phyloP scores from a whole-genome alignment of 2,329 filamentous ascomycete genomes.

The Verticillium nonalfalfae region DNA sequence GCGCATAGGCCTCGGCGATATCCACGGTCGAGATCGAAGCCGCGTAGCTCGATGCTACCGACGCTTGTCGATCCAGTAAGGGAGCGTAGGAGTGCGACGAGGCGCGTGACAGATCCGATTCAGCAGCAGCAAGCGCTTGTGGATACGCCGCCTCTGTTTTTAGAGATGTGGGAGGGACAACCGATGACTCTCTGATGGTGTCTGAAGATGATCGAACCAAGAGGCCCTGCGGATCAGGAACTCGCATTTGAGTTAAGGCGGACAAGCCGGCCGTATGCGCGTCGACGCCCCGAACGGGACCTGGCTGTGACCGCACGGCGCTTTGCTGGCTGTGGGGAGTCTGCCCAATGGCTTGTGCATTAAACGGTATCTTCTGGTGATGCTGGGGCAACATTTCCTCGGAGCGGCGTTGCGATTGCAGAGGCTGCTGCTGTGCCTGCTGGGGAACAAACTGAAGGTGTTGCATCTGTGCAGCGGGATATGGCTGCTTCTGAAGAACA shows the following conservation, averaged over 20 bases:
- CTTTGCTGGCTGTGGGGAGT: not conserved
- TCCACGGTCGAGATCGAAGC: constrained; percentile 16
- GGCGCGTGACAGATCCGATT: not conserved
- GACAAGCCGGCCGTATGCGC: not conserved
- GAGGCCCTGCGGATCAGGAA: not conserved
- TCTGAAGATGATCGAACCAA: not conserved
- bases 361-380: not conserved
- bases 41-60: constrained; percentile 6
- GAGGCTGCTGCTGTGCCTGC: not conserved
- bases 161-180: not conserved
- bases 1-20: constrained; percentile 13
- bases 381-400: not conserved
- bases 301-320: not conserved
- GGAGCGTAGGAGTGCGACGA: not conserved
- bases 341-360: not conserved
- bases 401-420: not conserved
- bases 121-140: not conserved
- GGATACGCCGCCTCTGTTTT: not conserved
- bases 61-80: not conserved
- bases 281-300: not conserved
- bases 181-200: not conserved
- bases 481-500: constrained; percentile 6
- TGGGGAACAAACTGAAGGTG: not conserved
- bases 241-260: not conserved
- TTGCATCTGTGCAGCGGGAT: not conserved